Evolutionary conservation across 169 alveolate species (phyloP).

Genomic region (Condylostoma magnum): DNA sequence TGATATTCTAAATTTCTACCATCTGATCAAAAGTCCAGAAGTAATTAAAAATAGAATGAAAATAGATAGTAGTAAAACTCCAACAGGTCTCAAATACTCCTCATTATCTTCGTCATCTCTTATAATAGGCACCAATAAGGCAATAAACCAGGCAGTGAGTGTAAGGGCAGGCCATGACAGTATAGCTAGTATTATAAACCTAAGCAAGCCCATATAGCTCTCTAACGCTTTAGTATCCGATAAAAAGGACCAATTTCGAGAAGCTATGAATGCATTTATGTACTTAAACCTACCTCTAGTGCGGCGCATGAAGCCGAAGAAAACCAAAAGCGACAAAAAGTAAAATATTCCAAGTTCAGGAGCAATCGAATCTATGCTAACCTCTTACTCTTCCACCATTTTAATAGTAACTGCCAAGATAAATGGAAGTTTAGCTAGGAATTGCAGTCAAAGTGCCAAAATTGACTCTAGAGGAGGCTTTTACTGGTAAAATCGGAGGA

Average conservation of each 20-base stretch:
- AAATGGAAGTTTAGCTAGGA: no score
- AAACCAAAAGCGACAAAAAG: background rate
- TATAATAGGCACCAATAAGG: background rate
- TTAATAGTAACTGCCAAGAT: no score
- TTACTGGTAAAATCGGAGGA: no score
- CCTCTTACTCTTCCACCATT: no score
- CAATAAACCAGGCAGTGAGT: background rate
- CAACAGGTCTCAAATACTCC: background rate
- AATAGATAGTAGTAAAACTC: background rate
- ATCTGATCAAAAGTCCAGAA: background rate
- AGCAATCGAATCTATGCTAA: no score
- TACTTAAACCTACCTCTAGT: background rate
- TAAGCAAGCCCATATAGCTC: background rate
- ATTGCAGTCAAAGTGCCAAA: no score
- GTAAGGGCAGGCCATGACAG: constrained; percentile 2
- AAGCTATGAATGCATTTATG: background rate
- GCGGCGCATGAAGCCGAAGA: constrained; percentile 1
- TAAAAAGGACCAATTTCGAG: constrained; percentile 5
- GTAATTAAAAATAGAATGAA: background rate
- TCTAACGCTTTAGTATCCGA: background rate
- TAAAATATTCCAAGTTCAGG: constrained; percentile 15
- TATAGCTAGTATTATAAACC: constrained; percentile 1
- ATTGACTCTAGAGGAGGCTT: no score
- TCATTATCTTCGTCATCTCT: background rate
- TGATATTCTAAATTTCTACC: background rate